These are phyloP conservation scores for Pyronema domesticum DNA, from an alignment of 495 filamentous ascomycete genomes.

Conservation along the genomic window DNA sequence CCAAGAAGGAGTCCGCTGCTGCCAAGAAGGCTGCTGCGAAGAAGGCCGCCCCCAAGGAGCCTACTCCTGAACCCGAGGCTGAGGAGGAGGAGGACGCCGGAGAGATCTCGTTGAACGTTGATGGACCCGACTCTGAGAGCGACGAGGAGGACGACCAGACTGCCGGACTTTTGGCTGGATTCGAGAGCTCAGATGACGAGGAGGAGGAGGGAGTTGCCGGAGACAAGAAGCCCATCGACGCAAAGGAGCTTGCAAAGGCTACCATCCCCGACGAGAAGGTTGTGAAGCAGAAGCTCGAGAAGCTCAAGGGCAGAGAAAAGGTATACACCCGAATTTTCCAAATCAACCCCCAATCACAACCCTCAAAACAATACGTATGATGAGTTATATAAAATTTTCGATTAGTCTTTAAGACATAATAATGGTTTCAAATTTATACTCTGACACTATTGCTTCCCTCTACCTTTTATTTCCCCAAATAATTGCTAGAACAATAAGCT, in stretches of 20 bases:
- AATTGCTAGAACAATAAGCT: not conserved
- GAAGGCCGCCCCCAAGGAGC: not conserved
- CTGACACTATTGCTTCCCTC: slow-evolving; percentile 3
- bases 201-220: slow-evolving; percentile 35
- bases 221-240: slow-evolving; percentile 34
- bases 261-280: slow-evolving; percentile 45
- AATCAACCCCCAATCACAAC: not conserved
- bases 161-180: slow-evolving; percentile 50
- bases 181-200: slow-evolving; percentile 60
- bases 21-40: slow-evolving; percentile 8
- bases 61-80: not conserved
- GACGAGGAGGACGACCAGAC: slow-evolving; percentile 47
- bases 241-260: slow-evolving; percentile 44
- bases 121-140: slow-evolving; percentile 28
- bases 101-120: slow-evolving; percentile 11
- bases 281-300: slow-evolving; percentile 29
- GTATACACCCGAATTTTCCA: slow-evolving; percentile 4
- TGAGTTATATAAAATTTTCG: slow-evolving; percentile 11
- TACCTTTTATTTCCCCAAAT: not conserved
- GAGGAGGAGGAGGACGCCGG: slow-evolving; percentile 18
- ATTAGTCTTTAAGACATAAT: slow-evolving; percentile 20
- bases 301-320: slow-evolving; percentile 12
- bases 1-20: slow-evolving; percentile 1
- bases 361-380: slow-evolving; percentile 2
- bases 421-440: slow-evolving; percentile 13